phyloP scores from a whole-genome alignment of 2,329 filamentous ascomycete genomes.

The Rhynchosporium agropyri region DNA sequence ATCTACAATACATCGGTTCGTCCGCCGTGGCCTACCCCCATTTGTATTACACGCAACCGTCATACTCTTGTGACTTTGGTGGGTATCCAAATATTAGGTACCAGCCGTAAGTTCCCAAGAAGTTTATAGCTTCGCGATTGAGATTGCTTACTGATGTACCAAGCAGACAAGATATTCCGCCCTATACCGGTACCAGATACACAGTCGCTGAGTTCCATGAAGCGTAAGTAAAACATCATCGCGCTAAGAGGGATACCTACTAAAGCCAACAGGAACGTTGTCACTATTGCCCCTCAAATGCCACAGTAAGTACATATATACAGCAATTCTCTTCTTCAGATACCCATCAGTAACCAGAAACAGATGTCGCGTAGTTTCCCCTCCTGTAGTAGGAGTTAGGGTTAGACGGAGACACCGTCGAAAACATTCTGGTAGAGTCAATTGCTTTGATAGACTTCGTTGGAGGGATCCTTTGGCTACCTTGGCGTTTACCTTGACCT shows the following conservation, averaged over 20 bases:
- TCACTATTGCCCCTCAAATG: background rate
- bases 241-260: background rate
- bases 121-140: too few relatives aligned
- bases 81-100: too few relatives aligned
- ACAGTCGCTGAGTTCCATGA: background rate
- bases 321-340: background rate
- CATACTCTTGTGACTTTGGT: too few relatives aligned
- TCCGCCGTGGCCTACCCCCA: too few relatives aligned
- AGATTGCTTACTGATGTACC: too few relatives aligned
- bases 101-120: too few relatives aligned
- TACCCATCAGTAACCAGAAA: constrained; percentile 3
- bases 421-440: background rate
- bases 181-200: too few relatives aligned
- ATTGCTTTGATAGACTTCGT: background rate
- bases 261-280: background rate
- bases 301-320: background rate
- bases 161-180: too few relatives aligned
- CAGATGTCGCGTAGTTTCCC: background rate
- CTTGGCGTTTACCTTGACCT: too few relatives aligned
- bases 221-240: background rate
- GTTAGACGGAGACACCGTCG: background rate
- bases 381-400: background rate
- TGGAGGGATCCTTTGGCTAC: background rate
- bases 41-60: too few relatives aligned
- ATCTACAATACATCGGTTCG: too few relatives aligned